Evolutionary conservation across 805 yeast genomes (phyloP), one percentile per base, ranked within the genome.

Genomic region (Debaryomyces castellii): DNA sequence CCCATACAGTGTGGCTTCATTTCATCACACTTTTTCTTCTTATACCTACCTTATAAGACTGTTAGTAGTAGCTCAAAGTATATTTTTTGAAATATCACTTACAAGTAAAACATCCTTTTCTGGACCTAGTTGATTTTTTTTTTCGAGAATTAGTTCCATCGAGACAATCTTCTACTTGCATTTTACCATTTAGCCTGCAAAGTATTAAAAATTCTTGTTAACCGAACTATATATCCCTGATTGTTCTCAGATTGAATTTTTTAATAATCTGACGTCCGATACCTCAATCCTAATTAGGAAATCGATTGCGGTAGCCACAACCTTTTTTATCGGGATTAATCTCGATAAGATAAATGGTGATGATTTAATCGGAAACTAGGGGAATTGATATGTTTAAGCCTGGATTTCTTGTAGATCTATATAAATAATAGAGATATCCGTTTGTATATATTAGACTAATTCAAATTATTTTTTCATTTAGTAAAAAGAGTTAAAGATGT

Each of bases 21-120:
- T 49, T 60, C 64, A 37, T 60, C 63, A 42, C 65, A 60, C 30
- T 55, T 55, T 40, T 57, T 50, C 37, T 51, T 49, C 40, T 53
- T 39, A 9, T 6, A 21, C 12, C 42, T 25, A 27, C 42, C 42
- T 39, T 25, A 8, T n/a, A 11, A 35, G 12, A n/a, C n/a, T 27
- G 35, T 39, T 30, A 39, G 35, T 18, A 38, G 4, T n/a, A 18
- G 12, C 18, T 27, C 35, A 27, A n/a, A n/a, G 12, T 27, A 16
- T 9, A 2, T 14, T 5, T 5, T 5, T 14, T 8, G 11, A 35
- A 20, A n/a, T 16, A 18, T 21, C 14, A 39, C 42, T 27, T 39
- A 39, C 42, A 39, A 8, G 42, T 39, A 17, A 39, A 39, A 27
- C 42, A 39, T 11, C 42, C 42, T 22, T 7, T 18, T 27, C 14